These are phyloP conservation scores for Cryptosporidium tyzzeri DNA, from an alignment of 169 alveolate genomes.

Conservation along the genomic window DNA sequence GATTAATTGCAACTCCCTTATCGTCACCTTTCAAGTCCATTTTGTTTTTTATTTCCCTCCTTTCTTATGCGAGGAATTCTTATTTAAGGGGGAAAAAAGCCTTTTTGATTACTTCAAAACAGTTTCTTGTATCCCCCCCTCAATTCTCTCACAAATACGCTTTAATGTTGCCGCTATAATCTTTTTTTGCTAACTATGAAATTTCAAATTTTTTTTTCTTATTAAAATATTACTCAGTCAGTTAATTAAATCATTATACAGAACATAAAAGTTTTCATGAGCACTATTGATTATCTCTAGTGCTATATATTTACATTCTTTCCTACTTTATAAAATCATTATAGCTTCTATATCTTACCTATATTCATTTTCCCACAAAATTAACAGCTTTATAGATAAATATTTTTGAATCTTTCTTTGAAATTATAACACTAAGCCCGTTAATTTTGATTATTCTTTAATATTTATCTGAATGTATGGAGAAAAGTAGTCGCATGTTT, in stretches of 20 bases:
- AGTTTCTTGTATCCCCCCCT: constrained; percentile 13
- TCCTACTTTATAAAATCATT: background rate
- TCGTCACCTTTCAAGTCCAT: constrained; percentile 75
- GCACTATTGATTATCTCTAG: background rate
- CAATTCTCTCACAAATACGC: background rate
- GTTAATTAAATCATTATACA: no score
- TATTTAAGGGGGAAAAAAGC: background rate
- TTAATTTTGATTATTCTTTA: background rate
- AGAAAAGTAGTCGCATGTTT: background rate
- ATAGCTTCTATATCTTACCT: background rate
- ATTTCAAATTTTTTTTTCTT: no score
- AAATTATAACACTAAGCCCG: background rate
- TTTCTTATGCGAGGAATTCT: background rate
- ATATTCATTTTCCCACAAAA: background rate
- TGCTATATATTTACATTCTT: no score
- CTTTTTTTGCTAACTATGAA: background rate
- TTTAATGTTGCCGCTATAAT: constrained; percentile 24
- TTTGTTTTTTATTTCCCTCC: background rate
- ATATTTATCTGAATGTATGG: background rate
- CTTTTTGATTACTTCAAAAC: background rate
- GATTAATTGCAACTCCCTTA: constrained; percentile 65
- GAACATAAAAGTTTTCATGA: background rate
- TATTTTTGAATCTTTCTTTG: background rate
- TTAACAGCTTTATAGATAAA: background rate
- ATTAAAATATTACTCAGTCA: no score